Evolutionary conservation across 192 early-diverging fungal species (phyloP).

Genomic region (Oehlia diaphana): DNA sequence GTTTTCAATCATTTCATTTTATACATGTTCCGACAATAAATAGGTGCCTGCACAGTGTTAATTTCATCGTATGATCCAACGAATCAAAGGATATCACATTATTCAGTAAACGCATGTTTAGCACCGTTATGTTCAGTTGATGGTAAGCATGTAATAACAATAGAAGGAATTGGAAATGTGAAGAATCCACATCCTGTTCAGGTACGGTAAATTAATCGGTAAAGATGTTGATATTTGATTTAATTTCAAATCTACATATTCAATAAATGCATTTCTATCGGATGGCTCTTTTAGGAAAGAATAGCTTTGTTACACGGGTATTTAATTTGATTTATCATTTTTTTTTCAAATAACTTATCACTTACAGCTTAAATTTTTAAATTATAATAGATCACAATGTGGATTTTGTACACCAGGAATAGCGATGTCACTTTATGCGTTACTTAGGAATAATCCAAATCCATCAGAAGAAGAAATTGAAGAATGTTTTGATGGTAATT

Average conservation of each 20-base stretch:
- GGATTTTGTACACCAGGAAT: slow-evolving; percentile 93
- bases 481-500: slow-evolving; percentile 79
- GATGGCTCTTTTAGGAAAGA: slow-evolving; percentile 3
- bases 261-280: neutral
- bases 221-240: neutral
- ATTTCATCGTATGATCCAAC: slow-evolving; percentile 55
- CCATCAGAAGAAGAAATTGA: slow-evolving; percentile 76
- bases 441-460: slow-evolving; percentile 69
- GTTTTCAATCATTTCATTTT: neutral
- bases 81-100: slow-evolving; percentile 37
- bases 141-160: slow-evolving; percentile 75
- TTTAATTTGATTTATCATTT: neutral
- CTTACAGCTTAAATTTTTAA: neutral
- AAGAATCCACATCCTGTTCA: slow-evolving; percentile 75
- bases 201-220: slow-evolving; percentile 39
- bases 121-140: slow-evolving; percentile 67
- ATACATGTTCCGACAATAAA: neutral
- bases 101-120: slow-evolving; percentile 66
- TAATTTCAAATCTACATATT: neutral
- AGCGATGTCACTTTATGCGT: slow-evolving; percentile 83
- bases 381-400: slow-evolving; percentile 66
- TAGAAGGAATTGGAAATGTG: slow-evolving; percentile 72
- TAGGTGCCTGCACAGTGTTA: slow-evolving; percentile 72
- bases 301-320: slow-evolving; percentile 30
- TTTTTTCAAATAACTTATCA: too few species aligned